phyloP scores from a whole-genome alignment of 495 filamentous ascomycete genomes.

The Staphylotrichum longicolle region DNA sequence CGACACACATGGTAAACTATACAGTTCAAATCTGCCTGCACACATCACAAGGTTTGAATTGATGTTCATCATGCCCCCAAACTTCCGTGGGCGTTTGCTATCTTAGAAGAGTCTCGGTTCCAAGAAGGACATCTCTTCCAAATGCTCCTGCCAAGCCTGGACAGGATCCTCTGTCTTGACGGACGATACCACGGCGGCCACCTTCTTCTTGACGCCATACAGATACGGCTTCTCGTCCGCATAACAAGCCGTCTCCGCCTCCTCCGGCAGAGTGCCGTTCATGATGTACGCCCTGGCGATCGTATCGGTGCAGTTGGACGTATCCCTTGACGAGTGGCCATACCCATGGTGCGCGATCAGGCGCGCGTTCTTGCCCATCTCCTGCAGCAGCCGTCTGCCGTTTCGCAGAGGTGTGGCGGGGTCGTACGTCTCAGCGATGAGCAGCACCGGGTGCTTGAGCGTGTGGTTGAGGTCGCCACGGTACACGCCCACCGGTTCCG shows the following conservation, averaged over 20 bases:
- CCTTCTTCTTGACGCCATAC: slow-evolving; percentile 28
- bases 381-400: slow-evolving; percentile 38
- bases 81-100: no score
- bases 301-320: slow-evolving; percentile 42
- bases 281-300: slow-evolving; percentile 41
- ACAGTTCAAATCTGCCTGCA: no score
- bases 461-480: slow-evolving; percentile 44
- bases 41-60: background rate
- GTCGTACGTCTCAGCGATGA: slow-evolving; percentile 50
- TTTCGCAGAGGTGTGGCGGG: slow-evolving; percentile 50
- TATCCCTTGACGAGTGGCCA: slow-evolving; percentile 45
- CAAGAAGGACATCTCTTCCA: slow-evolving; percentile 27
- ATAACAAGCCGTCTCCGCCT: slow-evolving; percentile 41
- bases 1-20: background rate
- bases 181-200: background rate
- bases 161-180: slow-evolving; percentile 25
- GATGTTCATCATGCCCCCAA: no score
- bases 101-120: slow-evolving; percentile 19
- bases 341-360: slow-evolving; percentile 49
- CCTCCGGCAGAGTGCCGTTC: slow-evolving; percentile 37
- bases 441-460: slow-evolving; percentile 41
- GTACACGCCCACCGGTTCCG: slow-evolving; percentile 43
- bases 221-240: slow-evolving; percentile 47
- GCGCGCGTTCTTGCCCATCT: slow-evolving; percentile 47
- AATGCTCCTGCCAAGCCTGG: slow-evolving; percentile 32